Base-by-base conservation (phyloP, 139 green algal species). In the Micractinium sp. region DNA sequence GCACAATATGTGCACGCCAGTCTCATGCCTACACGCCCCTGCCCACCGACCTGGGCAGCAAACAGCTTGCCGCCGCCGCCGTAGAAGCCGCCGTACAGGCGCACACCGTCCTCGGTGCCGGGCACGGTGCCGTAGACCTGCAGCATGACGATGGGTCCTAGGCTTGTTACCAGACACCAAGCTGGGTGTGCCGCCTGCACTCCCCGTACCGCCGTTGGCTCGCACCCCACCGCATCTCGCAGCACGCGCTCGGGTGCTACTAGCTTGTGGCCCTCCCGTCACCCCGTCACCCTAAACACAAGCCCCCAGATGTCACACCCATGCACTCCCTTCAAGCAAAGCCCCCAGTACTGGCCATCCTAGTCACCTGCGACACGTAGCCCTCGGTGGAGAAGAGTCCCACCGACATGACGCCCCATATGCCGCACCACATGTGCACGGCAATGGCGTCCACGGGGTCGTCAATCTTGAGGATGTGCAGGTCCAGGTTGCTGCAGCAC, bases 401-500 rank as follows among this genome's bases (percentile, higher is more conserved):
- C 7, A 33, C 90, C 33, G 91, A 92, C 3, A 95, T 81, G 12
- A 95, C 84, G 35, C 95, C 95, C 93, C 94, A 95, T 5, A 88
- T 91, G 71, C 95, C 95, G 81, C 91, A 93, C 82, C 90, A 93
- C 73, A 92, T 90, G 90, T 98, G 96, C 85, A 98, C 95, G 25
- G 96, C 93, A 33, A 95, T 92, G 47, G 96, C 96, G 53, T 97
- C 90, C 88, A 96, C 90, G 23, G 94, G 94, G 87, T 98, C 96
- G 85, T 98, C 96, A n/a, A 93, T 36, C 79, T 89, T 89, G 2
- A 91, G 61, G 19, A 89, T 66, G 85, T 87, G 27, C 19, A 86
- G 29, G 60, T 85, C 84, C 16, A 94, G 29, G 61, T 81, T 89
- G 83, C 85, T 94, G 80, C 80, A 36, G 31, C n/a, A 35, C 27